These are phyloP conservation scores for Venturia asperata DNA, from an alignment of 2,329 filamentous ascomycete genomes.

Conservation along the genomic window DNA sequence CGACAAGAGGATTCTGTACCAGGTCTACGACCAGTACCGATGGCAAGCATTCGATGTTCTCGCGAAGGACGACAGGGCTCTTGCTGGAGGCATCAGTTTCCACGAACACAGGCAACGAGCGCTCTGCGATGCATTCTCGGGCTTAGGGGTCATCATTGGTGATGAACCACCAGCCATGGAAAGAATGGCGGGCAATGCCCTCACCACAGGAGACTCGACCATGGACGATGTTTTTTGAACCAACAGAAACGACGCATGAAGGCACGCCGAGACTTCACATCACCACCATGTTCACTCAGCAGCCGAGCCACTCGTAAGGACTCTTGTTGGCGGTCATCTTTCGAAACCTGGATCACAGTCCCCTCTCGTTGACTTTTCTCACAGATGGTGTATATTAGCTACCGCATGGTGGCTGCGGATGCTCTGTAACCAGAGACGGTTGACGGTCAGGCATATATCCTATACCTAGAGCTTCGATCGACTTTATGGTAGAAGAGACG, in stretches of 20 bases:
- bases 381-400: not conserved
- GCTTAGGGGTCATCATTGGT: slow-evolving; percentile 76
- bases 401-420: not conserved
- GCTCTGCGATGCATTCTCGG: slow-evolving; percentile 83
- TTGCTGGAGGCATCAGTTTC: slow-evolving; percentile 77
- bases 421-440: not conserved
- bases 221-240: slow-evolving; percentile 1
- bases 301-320: not conserved
- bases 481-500: not conserved
- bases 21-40: slow-evolving; percentile 59
- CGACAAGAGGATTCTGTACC: slow-evolving; percentile 59
- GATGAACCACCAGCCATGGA: slow-evolving; percentile 51
- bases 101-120: slow-evolving; percentile 74
- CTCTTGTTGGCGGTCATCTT: not conserved
- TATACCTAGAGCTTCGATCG: not conserved
- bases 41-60: slow-evolving; percentile 59
- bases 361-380: no score
- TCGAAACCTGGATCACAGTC: no score
- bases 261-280: not conserved
- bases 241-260: not conserved
- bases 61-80: slow-evolving; percentile 53
- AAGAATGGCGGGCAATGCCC: not conserved
- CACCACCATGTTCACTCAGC: not conserved
- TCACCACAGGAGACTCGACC: not conserved
- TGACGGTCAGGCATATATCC: not conserved